A percentile compares a stretch with the other conserved stretches of the same genome.
These are phyloP conservation scores for Linum trigynum DNA, from an alignment of 345 rosid genomes.

Conservation along the genomic window DNA sequence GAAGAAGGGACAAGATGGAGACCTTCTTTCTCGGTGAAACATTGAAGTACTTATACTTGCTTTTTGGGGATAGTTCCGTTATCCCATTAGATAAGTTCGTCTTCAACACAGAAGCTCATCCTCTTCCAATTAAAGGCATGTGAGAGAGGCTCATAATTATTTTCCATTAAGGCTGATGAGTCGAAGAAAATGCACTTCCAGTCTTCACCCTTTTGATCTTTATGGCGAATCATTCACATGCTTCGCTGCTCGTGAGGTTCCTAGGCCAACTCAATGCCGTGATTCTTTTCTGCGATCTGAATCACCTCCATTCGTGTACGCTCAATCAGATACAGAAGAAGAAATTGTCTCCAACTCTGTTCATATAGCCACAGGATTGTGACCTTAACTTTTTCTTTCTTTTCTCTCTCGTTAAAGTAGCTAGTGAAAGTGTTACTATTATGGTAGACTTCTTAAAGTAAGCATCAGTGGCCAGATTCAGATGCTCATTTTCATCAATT, in stretches of 20 bases:
- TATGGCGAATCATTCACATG: slow-evolving; percentile 1
- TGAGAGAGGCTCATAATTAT: slow-evolving; percentile 12
- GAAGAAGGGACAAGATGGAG: slow-evolving; percentile 83
- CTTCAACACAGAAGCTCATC: slow-evolving; percentile 94
- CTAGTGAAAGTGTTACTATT: slow-evolving; percentile 12
- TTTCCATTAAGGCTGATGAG: slow-evolving; percentile 4
- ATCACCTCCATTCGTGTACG: background rate
- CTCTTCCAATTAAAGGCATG: slow-evolving; percentile 51
- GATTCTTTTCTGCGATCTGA: slow-evolving; percentile 3
- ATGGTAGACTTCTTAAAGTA: slow-evolving; percentile 15
- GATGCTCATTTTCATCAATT: slow-evolving; percentile 13
- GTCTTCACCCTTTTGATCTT: background rate
- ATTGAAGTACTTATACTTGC: slow-evolving; percentile 77
- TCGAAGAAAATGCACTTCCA: slow-evolving; percentile 10
- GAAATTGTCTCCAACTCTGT: slow-evolving; percentile 1
- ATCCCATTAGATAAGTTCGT: slow-evolving; percentile 76
- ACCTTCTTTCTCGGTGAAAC: slow-evolving; percentile 92
- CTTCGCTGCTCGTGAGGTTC: slow-evolving; percentile 7
- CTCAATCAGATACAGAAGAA: slow-evolving; percentile 9
- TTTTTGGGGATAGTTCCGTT: slow-evolving; percentile 65
- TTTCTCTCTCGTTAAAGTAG: slow-evolving; percentile 9
- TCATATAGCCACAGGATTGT: slow-evolving; percentile 5
- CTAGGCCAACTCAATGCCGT: slow-evolving; percentile 1
- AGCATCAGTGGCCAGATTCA: slow-evolving; percentile 7
- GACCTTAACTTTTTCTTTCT: slow-evolving; percentile 3